Conservation (phyloP, 2,329 filamentous ascomycete species). For the Ophiostoma angusticollis region DNA sequence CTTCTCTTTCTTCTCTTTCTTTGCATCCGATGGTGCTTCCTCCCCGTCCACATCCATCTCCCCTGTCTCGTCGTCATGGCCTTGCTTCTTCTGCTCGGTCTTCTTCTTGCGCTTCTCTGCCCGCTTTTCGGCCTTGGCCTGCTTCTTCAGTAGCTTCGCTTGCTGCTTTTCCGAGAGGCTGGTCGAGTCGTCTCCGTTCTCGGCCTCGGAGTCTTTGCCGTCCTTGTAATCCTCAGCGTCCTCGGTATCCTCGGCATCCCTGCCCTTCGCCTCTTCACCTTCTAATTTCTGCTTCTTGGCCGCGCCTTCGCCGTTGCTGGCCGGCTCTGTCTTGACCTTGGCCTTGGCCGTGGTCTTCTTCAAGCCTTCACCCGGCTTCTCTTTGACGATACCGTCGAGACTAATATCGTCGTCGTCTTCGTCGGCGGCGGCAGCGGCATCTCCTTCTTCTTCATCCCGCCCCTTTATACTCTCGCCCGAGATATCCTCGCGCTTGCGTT, state of each 20-base stretch:
- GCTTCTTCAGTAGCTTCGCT: slow-evolving; percentile 35
- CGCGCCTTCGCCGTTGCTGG: slow-evolving; percentile 26
- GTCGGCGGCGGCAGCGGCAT: slow-evolving; percentile 31
- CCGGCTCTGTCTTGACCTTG: slow-evolving; percentile 21
- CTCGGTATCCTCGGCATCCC: slow-evolving; percentile 15
- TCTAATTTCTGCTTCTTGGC: slow-evolving; percentile 40
- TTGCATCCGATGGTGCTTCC: slow-evolving; percentile 36
- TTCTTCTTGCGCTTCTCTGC: slow-evolving; percentile 34
- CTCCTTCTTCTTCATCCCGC: slow-evolving; percentile 18
- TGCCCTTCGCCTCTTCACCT: no score
- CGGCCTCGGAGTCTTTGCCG: slow-evolving; percentile 10
- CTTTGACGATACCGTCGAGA: slow-evolving; percentile 41
- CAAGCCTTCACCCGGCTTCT: slow-evolving; percentile 52
- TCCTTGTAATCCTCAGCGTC: slow-evolving; percentile 10
- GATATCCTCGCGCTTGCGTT: slow-evolving; percentile 63
- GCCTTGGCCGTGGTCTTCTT: slow-evolving; percentile 32
- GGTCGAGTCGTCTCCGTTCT: slow-evolving; percentile 16
- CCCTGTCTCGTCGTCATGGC: neutral
- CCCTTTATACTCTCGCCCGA: slow-evolving; percentile 29
- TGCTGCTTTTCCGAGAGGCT: slow-evolving; percentile 33
- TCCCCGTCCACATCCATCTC: slow-evolving; percentile 27
- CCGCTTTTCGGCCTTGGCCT: slow-evolving; percentile 38
- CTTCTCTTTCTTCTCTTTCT: slow-evolving; percentile 13
- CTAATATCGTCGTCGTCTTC: slow-evolving; percentile 32
- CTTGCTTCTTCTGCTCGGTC: slow-evolving; percentile 8